Base-by-base conservation (phyloP, 2,329 filamentous ascomycete genomes). In the Microcyclospora tardicrescens region DNA sequence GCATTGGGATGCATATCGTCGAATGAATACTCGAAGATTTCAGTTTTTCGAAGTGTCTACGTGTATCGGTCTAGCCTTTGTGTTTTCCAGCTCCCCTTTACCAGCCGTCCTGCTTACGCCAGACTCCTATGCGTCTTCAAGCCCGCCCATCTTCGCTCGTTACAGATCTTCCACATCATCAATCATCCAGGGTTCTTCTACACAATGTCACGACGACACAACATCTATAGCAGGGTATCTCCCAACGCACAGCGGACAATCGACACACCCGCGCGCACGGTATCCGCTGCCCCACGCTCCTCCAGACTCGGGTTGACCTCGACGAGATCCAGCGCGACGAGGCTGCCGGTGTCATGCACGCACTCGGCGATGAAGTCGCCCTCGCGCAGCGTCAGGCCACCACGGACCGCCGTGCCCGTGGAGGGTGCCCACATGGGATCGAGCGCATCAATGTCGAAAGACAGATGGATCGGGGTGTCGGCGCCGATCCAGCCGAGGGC, bases 371-470 rank as follows among this genome's bases (percentile, higher is more conserved):
- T 96, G 65, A 84, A 98, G 62, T 96, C 91, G 31, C 91, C 91
- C 67, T 98, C 91, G 40, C 91, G 77, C 53, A 98, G 71, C 3
- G 91, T 98, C 59, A 98, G 65, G 0, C 91, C 91, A 32, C 91
- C 91, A 54, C 91, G 75, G 27, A 98, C 91, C 0, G 91, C 86
- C 3, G 91, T 96, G 13, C 91, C 91, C 0, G 91, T 98, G 61
- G 84, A 91, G 16, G 91, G 91, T 30, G 91, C 91, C 81, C 85
- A 95, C 72, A 86, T 81, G 19, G 91, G 91, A 61, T 98, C 91
- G 43, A 96, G 73, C 16, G 87, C 91, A 61, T 98, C 91, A 50
- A 98, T 85, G 59, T 98, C 91, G 55, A 98, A 96, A 29, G 85
- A 93, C 43, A 98, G 75, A 63, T 98, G 91, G 57, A 98, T 95